phyloP scores from a whole-genome alignment of 1,284 basidiomycete species.

The Sporisorium sorghi region DNA sequence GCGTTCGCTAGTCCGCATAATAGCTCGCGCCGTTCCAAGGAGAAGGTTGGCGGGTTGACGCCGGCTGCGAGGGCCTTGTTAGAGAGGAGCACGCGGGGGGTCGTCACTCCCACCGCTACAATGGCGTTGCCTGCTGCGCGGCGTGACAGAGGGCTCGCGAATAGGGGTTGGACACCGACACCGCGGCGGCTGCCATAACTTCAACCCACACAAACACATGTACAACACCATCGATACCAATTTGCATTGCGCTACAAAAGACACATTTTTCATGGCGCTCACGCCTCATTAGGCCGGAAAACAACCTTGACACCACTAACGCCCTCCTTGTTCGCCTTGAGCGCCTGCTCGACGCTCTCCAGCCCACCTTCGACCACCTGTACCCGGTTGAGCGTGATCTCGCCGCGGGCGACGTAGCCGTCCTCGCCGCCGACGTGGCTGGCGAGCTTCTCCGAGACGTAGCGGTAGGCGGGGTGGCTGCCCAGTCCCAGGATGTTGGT shows the following conservation, averaged over 20 bases:
- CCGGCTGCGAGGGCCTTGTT: constrained; percentile 42
- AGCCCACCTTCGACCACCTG: constrained; percentile 52
- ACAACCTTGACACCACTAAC: constrained; percentile 56
- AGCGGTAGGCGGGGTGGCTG: constrained; percentile 25
- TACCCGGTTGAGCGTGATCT: constrained; percentile 42
- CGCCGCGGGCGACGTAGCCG: constrained; percentile 46
- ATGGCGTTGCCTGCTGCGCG: not conserved
- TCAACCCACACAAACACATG: not conserved
- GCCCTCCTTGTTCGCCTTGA: constrained; percentile 52
- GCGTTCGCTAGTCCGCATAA: constrained; percentile 19
- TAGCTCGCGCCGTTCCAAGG: not conserved
- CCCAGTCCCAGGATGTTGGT: constrained; percentile 32
- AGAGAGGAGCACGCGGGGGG: constrained; percentile 23
- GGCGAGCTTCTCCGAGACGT: constrained; percentile 40
- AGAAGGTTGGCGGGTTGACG: constrained; percentile 12
- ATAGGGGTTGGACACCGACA: constrained; percentile 37
- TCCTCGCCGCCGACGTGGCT: constrained; percentile 46
- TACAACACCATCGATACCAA: too few species aligned
- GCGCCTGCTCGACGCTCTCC: constrained; percentile 38
- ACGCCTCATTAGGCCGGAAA: constrained; percentile 39
- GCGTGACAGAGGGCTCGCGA: not conserved
- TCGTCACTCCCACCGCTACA: not conserved
- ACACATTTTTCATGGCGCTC: constrained; percentile 1
- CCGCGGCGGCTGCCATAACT: constrained; percentile 1
- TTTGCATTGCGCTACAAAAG: too few species aligned